Conservation (phyloP, 768 basidiomycete species). For the Rhodocollybia butyracea region DNA sequence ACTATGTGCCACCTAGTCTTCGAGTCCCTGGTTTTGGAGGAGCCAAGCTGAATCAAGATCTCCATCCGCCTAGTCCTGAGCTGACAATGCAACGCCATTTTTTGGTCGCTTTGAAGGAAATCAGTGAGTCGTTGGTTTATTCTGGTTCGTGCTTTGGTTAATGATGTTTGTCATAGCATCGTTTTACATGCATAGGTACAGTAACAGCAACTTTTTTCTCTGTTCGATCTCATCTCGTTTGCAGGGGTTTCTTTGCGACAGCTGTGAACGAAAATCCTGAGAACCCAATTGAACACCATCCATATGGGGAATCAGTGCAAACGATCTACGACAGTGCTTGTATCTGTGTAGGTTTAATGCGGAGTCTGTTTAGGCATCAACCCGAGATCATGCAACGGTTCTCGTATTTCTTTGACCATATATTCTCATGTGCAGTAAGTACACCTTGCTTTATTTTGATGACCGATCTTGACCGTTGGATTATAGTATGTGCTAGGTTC, state of each 20-base stretch:
- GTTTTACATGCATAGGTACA: slow-evolving; percentile 58
- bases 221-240: neutral
- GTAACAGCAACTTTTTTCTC: neutral
- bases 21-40: slow-evolving; percentile 50
- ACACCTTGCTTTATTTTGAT: neutral
- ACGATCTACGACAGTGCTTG: slow-evolving; percentile 67
- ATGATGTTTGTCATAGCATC: slow-evolving; percentile 38
- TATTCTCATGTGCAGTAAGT: slow-evolving; percentile 67
- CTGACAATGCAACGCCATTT: slow-evolving; percentile 67
- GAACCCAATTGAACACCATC: slow-evolving; percentile 65
- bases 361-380: slow-evolving; percentile 62
- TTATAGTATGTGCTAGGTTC: slow-evolving; percentile 64
- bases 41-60: slow-evolving; percentile 36
- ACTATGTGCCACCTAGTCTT: slow-evolving; percentile 41
- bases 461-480: slow-evolving; percentile 7
- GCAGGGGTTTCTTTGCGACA: slow-evolving; percentile 66
- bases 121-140: slow-evolving; percentile 39
- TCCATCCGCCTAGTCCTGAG: slow-evolving; percentile 47
- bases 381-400: slow-evolving; percentile 61
- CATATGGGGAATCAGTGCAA: slow-evolving; percentile 63
- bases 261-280: slow-evolving; percentile 59
- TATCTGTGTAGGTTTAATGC: slow-evolving; percentile 61
- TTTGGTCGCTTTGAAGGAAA: slow-evolving; percentile 65
- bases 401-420: slow-evolving; percentile 72
- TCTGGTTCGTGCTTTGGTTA: slow-evolving; percentile 1